Base-by-base conservation (phyloP, 2,329 filamentous ascomycete genomes). In the Dactylellina leptospora region DNA sequence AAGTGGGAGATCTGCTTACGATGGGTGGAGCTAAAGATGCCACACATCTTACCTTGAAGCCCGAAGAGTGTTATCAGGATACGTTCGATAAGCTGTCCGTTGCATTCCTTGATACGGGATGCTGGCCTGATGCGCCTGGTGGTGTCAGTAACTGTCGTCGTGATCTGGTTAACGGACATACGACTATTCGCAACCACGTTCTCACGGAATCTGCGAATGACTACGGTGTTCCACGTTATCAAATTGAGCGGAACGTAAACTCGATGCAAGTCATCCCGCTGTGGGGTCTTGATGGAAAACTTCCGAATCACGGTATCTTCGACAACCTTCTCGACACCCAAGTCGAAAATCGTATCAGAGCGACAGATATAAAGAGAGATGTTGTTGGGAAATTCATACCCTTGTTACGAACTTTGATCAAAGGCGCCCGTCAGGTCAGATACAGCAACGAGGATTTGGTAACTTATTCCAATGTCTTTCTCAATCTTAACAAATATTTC, bases 71-170 rank as follows among this genome's bases (percentile, higher is more conserved):
- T 63, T 82, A 82, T 68, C 79, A 78, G 8, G 83, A 85, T 71
- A 84, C 82, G 0, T 78, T 80, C 10, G 80, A 82, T 23, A 81
- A 80, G 2, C 80, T 85, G 2, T 84, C 84, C 28, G 83, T 85
- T 55, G 82, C 85, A 73, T 83, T 84, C 55, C 80, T 81, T 18
- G 83, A 85, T 74, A 84, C 81, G 20, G 83, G 83, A 10, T 84
- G 83, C 71, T 84, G 83, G 83, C 83, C 83, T 1, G 82, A 83
- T 64, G 82, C 82, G 69, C 83, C 83, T 30, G 84, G 84, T 64
- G 84, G 84, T 74, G 84, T 85, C 11, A 85, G 84, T 36, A 84
- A 84, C 62, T 85, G 84, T 77, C 80, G 84, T 40, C 80, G 84
- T 44, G 84, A 85, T 75, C 80, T 85, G 76, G 83, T 85, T 76